Evolutionary conservation across 345 rosid species (phyloP).

Genomic region (Syzygium jambos): DNA sequence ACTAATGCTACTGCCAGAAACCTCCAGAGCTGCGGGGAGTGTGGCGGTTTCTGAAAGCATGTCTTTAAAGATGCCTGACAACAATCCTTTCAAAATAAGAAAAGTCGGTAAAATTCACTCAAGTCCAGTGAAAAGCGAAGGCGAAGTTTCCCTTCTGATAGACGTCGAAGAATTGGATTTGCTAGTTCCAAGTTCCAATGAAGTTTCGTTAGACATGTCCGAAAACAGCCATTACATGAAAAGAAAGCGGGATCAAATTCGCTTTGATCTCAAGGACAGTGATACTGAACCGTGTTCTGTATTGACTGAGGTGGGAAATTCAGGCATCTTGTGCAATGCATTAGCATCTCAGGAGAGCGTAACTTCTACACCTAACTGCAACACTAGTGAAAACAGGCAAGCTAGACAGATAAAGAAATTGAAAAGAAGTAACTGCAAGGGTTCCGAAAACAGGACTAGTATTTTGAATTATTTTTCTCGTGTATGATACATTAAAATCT

Average conservation of each 20-base stretch:
- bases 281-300: constrained; percentile 14
- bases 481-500: constrained; percentile 10
- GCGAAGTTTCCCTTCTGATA: constrained; percentile 15
- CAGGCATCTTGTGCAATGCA: not conserved
- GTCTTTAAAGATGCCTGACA: constrained; percentile 26
- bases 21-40: not conserved
- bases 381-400: constrained; percentile 16
- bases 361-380: constrained; percentile 33
- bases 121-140: not conserved
- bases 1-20: constrained; percentile 24
- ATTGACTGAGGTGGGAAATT: constrained; percentile 20
- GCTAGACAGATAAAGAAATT: constrained; percentile 16
- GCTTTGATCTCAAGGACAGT: constrained; percentile 7
- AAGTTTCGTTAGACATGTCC: constrained; percentile 1
- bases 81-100: constrained; percentile 59
- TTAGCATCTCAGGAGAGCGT: constrained; percentile 42
- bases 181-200: constrained; percentile 5
- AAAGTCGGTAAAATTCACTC: constrained; percentile 17
- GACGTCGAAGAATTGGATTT: constrained; percentile 13
- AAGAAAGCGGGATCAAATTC: constrained; percentile 4
- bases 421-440: constrained; percentile 16
- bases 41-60: not conserved
- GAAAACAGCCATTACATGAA: constrained; percentile 4
- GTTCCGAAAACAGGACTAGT: constrained; percentile 21
- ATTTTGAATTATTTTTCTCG: constrained; percentile 62